Base-by-base conservation (phyloP, 306 rosid species). In the Prunus armeniaca region DNA sequence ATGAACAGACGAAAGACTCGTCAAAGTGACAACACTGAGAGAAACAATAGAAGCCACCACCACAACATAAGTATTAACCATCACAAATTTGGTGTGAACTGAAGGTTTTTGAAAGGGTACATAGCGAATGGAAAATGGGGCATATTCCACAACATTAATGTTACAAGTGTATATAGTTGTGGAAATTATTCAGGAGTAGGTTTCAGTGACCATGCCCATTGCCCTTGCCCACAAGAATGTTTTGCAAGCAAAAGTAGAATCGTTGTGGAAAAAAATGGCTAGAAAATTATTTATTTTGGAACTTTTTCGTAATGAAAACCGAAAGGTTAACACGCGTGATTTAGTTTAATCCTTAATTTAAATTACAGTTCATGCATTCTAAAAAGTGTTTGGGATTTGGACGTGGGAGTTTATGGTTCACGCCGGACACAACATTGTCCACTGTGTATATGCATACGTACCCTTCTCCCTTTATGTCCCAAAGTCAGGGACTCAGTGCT, bases 1-100 rank as follows among this genome's bases (percentile, higher is more conserved):
- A 88, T 94, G 91, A 94, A 83, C 82, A 77, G 89, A 81, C 85
- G 93, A 78, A 90, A 86, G 77, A 78, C 74, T 18, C 75, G 79
- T 72, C 54, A 85, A 64, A 83, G 75, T 34, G 87, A 84, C 69
- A 69, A 58, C 76, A 75, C 64, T 71, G 87, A 81, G 24, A 80
- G 82, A 80, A 77, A 69, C 79, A 62, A 78, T 82, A 73, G 75
- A 57, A 72, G 82, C 67, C 77, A 32, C 66, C 65, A 38, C 65
- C 63, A 20, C 62, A 73, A 15, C 62, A 73, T 73, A 12, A 76
- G 82, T 77, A 70, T 79, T 43, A 80, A 79, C 84, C 82, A 46
- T 49, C 83, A 69, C 46, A 87, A 87, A 71, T 83, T 84, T 79
- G 71, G 83, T 72, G 63, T 73, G 65, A 84, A 82, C 71, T 84